Evolutionary conservation across 371 early-diverging fungal species (phyloP), one percentile per base, ranked within the genome.

Genomic region (Lichtheimia ramosa): DNA sequence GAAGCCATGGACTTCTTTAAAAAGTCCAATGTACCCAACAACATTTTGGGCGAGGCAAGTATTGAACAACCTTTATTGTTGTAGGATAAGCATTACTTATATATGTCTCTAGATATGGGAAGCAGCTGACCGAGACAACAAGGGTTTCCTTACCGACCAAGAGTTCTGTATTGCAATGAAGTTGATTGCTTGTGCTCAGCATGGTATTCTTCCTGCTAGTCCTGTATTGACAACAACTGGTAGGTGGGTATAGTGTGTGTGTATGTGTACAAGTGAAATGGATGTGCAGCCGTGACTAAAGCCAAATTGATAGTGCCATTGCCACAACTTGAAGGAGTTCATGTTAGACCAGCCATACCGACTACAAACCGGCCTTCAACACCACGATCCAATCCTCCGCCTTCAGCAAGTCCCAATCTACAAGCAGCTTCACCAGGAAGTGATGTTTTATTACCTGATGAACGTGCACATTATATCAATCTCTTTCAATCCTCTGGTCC

Each of bases 161-260:
- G 89, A 85, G 51, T 96, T 97, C 71, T 84, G 78, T 62, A 82
- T 87, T 21, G 92, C 92, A 0, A 69, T 96, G 60, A 96, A 95
- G 69, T 69, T 94, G 54, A 93, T 96, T 65, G 91, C 95, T 1
- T 82, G 93, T 61, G 92, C 89, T 21, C 97, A 96, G 66, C 81
- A 82, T 60, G 91, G 90, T 43, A 66, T 70, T 40, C 55, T 70
- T 57, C 68, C 73, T 46, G 62, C 64, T 24, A 69, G 69, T n/a
- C 70, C 69, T 43, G 71, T 81, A 20, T 42, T 79, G 41, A 58
- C 69, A 25, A 74, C 77, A 5, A 48, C 63, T 55, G 76, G 80
- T 79, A 67, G 61, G 65, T 56, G 49, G 20, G 42, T 54, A 57
- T 14, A 59, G 18, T 24, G 23, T 23, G 24, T 23, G 16, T 23